Conservation (phyloP, 805 yeast genomes). For the Myxozyma udenii region DNA sequence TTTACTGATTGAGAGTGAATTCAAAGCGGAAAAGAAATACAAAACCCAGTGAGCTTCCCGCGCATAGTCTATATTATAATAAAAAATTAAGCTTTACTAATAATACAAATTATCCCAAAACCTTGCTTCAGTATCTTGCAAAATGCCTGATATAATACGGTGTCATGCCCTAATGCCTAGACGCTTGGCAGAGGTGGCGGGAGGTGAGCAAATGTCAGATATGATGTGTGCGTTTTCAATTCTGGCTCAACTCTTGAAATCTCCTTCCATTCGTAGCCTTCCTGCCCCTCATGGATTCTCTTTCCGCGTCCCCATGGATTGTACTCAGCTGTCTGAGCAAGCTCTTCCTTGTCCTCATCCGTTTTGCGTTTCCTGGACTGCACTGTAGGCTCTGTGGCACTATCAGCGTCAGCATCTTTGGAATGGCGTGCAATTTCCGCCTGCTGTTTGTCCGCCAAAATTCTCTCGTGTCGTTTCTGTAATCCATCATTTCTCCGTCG, state of each 20-base stretch:
- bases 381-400: constrained; percentile 29
- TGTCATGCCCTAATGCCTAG: no score
- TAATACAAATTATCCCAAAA: no score
- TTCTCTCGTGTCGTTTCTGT: constrained; percentile 34
- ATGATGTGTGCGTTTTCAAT: constrained; percentile 89
- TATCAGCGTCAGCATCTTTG: neutral
- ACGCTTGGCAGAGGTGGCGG: constrained; percentile 37
- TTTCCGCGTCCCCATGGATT: constrained; percentile 84
- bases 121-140: no score
- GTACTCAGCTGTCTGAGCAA: constrained; percentile 22
- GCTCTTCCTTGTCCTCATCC: constrained; percentile 8
- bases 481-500: constrained; percentile 57
- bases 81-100: no score
- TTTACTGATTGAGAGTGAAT: no score
- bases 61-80: no score
- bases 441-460: constrained; percentile 11
- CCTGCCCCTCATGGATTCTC: constrained; percentile 85
- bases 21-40: no score
- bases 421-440: neutral
- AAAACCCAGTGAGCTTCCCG: no score
- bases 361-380: constrained; percentile 17
- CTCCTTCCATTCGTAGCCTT: constrained; percentile 69
- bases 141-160: no score
- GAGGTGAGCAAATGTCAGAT: constrained; percentile 78
- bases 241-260: constrained; percentile 84